Conservation (phyloP, 306 rosid genomes). For the cucumber (Cucumis sativus) region Cucumber_9930_V3 NC_026660.2:30050001-30050500, state of each 20-base stretch:
- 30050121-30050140: slow-evolving; percentile 85
- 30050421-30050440: slow-evolving; percentile 72
- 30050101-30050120: slow-evolving; percentile 29
- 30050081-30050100: slow-evolving; percentile 47
- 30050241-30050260: slow-evolving; percentile 61
- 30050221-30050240: slow-evolving; percentile 42
- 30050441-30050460: slow-evolving; percentile 60
- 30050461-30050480: slow-evolving; percentile 68
- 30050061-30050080: slow-evolving; percentile 74
- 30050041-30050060: slow-evolving; percentile 63
- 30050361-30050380: slow-evolving; percentile 89
- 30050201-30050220: slow-evolving; percentile 26
- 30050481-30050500: slow-evolving; percentile 42
- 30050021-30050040: slow-evolving; percentile 64
- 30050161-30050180: slow-evolving; percentile 45
- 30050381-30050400: slow-evolving; percentile 65
- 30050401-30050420: slow-evolving; percentile 70
- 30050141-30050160: slow-evolving; percentile 76
- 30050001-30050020: slow-evolving; percentile 78
- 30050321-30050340: slow-evolving; percentile 72
- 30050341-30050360: slow-evolving; percentile 79
- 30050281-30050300: slow-evolving; percentile 71
- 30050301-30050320: slow-evolving; percentile 83
- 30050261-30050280: slow-evolving; percentile 63
- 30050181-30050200: slow-evolving; percentile 16